A percentile compares a stretch with the other conserved stretches of the same genome.
These are phyloP conservation scores for Delphinella strobiligena DNA, from an alignment of 2,329 filamentous ascomycete genomes.

Conservation along the genomic window DNA sequence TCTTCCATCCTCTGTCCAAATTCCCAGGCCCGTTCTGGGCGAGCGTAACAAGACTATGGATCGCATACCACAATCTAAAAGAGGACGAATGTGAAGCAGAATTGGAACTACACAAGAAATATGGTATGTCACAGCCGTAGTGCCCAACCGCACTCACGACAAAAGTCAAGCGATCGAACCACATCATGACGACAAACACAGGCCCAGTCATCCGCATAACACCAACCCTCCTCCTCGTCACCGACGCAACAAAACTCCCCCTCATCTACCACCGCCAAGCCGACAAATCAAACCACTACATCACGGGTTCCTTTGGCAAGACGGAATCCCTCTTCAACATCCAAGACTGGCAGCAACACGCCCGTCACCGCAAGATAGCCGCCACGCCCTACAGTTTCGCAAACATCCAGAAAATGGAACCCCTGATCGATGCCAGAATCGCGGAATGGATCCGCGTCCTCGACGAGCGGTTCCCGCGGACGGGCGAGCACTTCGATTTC, in stretches of 20 bases:
- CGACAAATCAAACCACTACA: constrained; percentile 47
- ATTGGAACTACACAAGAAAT: constrained; percentile 33
- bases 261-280: constrained; percentile 44
- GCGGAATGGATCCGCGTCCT: constrained; percentile 39
- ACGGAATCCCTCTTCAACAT: constrained; percentile 47
- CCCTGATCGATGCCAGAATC: constrained; percentile 41
- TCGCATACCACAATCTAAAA: constrained; percentile 39
- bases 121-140: constrained; percentile 27
- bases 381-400: constrained; percentile 44
- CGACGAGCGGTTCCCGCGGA: constrained; percentile 32
- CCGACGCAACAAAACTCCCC: constrained; percentile 42
- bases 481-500: constrained; percentile 40
- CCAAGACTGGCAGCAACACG: constrained; percentile 39
- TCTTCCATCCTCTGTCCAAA: constrained; percentile 14
- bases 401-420: constrained; percentile 46
- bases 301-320: constrained; percentile 45
- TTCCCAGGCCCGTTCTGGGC: constrained; percentile 17
- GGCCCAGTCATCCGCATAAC: constrained; percentile 42
- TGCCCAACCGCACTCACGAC: not conserved
- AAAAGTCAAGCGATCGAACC: not conserved
- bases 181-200: too few species aligned
- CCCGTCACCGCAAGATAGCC: constrained; percentile 41
- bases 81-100: constrained; percentile 34
- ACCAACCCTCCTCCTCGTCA: constrained; percentile 41
- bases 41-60: constrained; percentile 20